Evolutionary conservation across 1,139 yeast genomes (phyloP).

Genomic region (Scheffersomyces segobiensis): DNA sequence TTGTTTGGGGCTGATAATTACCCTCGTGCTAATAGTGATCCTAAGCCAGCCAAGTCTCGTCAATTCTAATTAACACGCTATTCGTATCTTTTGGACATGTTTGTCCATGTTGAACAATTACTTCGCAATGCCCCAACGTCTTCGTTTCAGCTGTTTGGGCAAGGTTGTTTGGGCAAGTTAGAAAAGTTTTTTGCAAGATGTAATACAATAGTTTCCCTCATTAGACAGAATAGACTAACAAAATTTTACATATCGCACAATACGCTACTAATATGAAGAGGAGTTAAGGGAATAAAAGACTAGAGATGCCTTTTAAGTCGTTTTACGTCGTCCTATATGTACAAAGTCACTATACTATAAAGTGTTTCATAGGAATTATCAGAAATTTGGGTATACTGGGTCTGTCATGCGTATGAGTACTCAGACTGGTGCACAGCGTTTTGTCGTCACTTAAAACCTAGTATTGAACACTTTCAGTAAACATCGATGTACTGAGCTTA

Average conservation of each 20-base stretch:
- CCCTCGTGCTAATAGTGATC: not conserved
- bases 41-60: not conserved
- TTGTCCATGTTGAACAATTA: not conserved
- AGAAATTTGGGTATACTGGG: constrained; percentile 53
- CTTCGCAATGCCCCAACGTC: too few species aligned
- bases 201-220: too few species aligned
- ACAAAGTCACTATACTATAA: not conserved
- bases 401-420: constrained; percentile 47
- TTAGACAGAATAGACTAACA: too few species aligned
- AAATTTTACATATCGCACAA: too few species aligned
- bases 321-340: not conserved
- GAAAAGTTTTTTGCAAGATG: too few species aligned
- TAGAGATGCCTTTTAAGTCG: too few species aligned
- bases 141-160: too few species aligned
- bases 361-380: constrained; percentile 15
- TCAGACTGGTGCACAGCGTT: constrained; percentile 58
- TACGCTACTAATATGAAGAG: too few species aligned
- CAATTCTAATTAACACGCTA: not conserved
- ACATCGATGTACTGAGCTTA: not conserved
- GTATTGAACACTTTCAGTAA: not conserved
- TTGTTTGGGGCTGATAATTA: not conserved
- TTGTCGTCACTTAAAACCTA: constrained; percentile 36
- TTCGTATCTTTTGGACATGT: not conserved
- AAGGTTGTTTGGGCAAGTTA: too few species aligned
- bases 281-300: too few species aligned